Percentiles rank a stretch among this genome's conserved stretches.
phyloP scores from a whole-genome alignment of 176 grass and related monocot genomes.

The Canna indica region DNA sequence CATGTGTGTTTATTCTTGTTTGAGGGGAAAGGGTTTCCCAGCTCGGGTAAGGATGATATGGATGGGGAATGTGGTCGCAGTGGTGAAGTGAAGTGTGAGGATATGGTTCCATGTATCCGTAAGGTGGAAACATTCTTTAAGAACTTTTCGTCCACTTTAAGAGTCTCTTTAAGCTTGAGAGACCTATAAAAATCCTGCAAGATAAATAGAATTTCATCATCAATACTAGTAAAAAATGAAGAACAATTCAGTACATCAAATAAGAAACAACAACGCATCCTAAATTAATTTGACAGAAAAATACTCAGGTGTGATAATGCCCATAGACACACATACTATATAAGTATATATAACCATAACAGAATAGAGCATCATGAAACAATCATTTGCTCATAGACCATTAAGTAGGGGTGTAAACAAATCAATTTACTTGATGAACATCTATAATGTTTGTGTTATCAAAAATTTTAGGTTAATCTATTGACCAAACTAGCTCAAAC shows the following conservation, averaged over 20 bases:
- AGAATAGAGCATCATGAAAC: too few species aligned
- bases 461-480: too few species aligned
- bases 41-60: constrained; percentile 30
- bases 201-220: not conserved
- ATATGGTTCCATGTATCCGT: constrained; percentile 57
- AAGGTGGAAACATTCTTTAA: constrained; percentile 41
- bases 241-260: not conserved
- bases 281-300: too few species aligned
- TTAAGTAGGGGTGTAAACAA: too few species aligned
- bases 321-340: too few species aligned
- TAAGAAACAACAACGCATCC: not conserved
- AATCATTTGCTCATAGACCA: too few species aligned
- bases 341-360: too few species aligned
- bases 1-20: constrained; percentile 23
- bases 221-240: not conserved
- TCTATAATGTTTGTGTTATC: too few species aligned
- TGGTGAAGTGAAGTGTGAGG: constrained; percentile 27
- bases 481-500: too few species aligned
- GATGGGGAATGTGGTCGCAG: constrained; percentile 30
- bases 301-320: too few species aligned
- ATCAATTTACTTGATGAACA: too few species aligned
- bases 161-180: not conserved
- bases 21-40: constrained; percentile 30
- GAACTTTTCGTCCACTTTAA: not conserved
- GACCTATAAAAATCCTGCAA: not conserved